A percentile compares a stretch with the other conserved stretches of the same genome.
Evolutionary conservation across 78 protist species (phyloP).

Genomic region (Dictyostelium brefeldianum): DNA sequence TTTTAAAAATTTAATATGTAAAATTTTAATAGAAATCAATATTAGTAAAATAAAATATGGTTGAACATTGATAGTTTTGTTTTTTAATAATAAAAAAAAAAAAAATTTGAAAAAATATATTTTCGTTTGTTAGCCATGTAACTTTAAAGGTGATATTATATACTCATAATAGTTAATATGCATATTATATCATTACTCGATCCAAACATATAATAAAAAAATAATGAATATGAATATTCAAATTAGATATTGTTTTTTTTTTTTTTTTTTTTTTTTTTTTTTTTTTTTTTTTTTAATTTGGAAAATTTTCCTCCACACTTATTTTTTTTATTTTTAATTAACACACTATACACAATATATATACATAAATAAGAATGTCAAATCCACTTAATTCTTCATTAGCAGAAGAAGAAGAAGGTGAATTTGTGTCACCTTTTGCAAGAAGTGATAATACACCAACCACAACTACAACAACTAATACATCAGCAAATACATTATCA

Average conservation of each 20-base stretch:
- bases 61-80: too few relatives aligned
- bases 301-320: too few relatives aligned
- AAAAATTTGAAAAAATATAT: too few relatives aligned
- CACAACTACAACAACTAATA: background rate
- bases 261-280: background rate
- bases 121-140: too few relatives aligned
- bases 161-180: too few relatives aligned
- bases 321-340: background rate
- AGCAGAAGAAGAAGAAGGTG: slow-evolving; percentile 44
- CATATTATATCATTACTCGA: background rate
- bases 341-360: background rate
- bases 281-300: too few relatives aligned
- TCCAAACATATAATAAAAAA: background rate
- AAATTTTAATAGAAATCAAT: too few relatives aligned
- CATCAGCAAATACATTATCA: background rate
- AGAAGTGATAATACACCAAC: slow-evolving; percentile 29
- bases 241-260: background rate
- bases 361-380: slow-evolving; percentile 3
- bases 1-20: too few relatives aligned
- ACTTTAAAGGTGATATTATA: too few relatives aligned
- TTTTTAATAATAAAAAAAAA: too few relatives aligned
- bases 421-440: slow-evolving; percentile 65
- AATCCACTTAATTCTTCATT: slow-evolving; percentile 34
- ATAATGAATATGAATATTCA: background rate
- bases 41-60: too few relatives aligned